Conservation (phyloP, 176 grass and related monocot species). For the Ensete glaucum region DNA sequence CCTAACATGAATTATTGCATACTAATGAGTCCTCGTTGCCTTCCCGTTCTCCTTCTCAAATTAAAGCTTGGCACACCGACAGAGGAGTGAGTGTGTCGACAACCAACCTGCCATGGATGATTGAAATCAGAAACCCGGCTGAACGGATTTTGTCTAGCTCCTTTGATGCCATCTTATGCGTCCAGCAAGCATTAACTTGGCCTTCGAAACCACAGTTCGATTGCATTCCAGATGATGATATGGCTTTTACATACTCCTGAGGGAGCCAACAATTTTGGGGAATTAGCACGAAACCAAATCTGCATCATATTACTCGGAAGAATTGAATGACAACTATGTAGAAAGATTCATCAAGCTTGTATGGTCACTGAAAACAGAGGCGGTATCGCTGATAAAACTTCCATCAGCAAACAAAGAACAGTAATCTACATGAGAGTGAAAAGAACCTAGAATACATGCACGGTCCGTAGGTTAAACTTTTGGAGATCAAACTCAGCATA, state of each 20-base stretch:
- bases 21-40: background rate
- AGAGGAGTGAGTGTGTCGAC: background rate
- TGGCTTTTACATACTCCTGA: constrained; percentile 64
- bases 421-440: too few species aligned
- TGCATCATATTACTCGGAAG: background rate
- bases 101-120: constrained; percentile 69
- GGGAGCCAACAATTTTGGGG: background rate
- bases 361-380: too few species aligned
- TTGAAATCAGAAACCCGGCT: constrained; percentile 46
- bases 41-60: background rate
- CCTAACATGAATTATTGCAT: constrained; percentile 16
- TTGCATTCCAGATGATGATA: constrained; percentile 65
- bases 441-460: too few species aligned
- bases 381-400: too few species aligned
- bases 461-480: too few species aligned
- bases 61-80: background rate
- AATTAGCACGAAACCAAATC: background rate
- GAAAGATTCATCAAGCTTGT: too few species aligned
- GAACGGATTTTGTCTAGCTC: constrained; percentile 52
- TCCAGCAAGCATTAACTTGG: constrained; percentile 76
- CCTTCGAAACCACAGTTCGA: constrained; percentile 61
- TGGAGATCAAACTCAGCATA: too few species aligned
- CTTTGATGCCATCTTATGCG: constrained; percentile 44
- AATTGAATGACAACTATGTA: background rate
- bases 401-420: too few species aligned